Conservation (phyloP, 1,284 basidiomycete genomes). For the Heterobasidion occidentale region DNA sequence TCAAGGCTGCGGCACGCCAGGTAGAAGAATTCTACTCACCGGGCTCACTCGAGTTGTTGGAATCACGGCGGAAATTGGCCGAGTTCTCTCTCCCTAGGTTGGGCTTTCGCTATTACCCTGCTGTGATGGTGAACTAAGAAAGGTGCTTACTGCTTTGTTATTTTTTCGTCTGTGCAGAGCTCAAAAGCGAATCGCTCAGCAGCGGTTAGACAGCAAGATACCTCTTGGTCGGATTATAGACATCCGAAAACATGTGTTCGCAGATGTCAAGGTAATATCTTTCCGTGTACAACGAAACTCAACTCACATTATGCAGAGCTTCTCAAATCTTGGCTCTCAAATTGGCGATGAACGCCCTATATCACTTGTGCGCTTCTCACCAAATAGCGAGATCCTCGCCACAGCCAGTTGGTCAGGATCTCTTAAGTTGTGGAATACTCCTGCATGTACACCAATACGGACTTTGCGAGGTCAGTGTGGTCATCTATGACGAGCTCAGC, state of each 20-base stretch:
- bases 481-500: not conserved
- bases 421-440: constrained; percentile 93
- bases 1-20: constrained; percentile 20
- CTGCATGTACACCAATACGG: constrained; percentile 72
- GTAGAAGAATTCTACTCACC: constrained; percentile 97
- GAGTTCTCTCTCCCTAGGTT: constrained; percentile 91
- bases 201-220: constrained; percentile 81
- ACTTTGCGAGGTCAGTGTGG: constrained; percentile 57
- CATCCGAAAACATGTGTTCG: constrained; percentile 83
- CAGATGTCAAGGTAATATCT: constrained; percentile 74
- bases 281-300: not conserved
- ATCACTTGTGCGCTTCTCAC: constrained; percentile 91
- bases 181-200: constrained; percentile 84
- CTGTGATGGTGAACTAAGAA: constrained; percentile 31
- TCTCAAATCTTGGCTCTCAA: constrained; percentile 91
- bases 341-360: constrained; percentile 95
- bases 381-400: constrained; percentile 81
- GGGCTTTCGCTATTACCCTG: constrained; percentile 49
- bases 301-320: constrained; percentile 45
- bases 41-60: constrained; percentile 79
- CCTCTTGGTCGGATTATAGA: constrained; percentile 91
- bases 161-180: constrained; percentile 57
- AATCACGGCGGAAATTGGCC: constrained; percentile 79
- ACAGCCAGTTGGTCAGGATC: constrained; percentile 96
- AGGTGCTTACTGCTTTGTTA: constrained; percentile 70